A percentile compares a stretch with the other conserved stretches of the same genome.
Evolutionary conservation across 345 rosid genomes (phyloP).

Genomic region (Mallotus nudiflorus): DNA sequence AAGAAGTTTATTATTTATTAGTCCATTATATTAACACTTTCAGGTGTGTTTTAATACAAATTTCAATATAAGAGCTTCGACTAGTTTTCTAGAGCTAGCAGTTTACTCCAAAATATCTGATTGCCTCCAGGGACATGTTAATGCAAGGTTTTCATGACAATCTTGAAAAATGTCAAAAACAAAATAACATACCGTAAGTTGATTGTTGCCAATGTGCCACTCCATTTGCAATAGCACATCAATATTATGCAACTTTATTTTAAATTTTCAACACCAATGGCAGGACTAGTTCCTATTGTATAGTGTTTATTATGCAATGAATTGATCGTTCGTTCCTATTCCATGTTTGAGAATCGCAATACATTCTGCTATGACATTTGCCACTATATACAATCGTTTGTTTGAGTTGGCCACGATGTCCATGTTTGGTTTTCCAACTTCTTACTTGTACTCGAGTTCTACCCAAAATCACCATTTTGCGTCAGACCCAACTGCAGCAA

Average conservation of each 20-base stretch:
- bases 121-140: too few relatives aligned
- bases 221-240: too few relatives aligned
- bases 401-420: slow-evolving; percentile 1
- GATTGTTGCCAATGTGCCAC: too few relatives aligned
- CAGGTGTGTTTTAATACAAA: too few relatives aligned
- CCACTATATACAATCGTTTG: neutral
- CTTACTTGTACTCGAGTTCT: neutral
- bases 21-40: too few relatives aligned
- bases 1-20: too few relatives aligned
- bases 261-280: neutral
- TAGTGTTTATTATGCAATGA: neutral
- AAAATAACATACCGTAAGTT: too few relatives aligned
- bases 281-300: neutral
- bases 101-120: too few relatives aligned
- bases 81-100: too few relatives aligned
- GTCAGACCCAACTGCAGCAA: neutral
- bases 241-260: neutral
- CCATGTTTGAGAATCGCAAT: neutral
- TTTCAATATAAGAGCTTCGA: too few relatives aligned
- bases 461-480: neutral
- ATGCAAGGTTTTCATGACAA: too few relatives aligned
- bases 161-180: too few relatives aligned
- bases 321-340: neutral
- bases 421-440: neutral
- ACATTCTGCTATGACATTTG: neutral